Evolutionary conservation across 176 grass and related monocot species (phyloP).

Genomic region (Olyra latifolia): DNA sequence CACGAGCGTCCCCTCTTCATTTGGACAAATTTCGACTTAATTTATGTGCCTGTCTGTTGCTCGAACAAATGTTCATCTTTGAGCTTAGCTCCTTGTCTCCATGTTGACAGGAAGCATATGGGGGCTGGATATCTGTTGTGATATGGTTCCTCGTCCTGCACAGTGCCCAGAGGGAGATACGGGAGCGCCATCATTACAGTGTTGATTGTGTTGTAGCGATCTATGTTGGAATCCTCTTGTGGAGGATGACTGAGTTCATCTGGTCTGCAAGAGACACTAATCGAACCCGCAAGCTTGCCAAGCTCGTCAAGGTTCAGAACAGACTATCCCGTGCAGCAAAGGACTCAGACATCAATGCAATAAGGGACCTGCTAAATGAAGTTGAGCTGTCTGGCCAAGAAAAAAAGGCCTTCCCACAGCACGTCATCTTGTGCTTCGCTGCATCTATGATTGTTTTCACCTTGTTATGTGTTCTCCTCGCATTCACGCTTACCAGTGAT

Average conservation of each 20-base stretch:
- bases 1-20: background rate
- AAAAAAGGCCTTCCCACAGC: constrained; percentile 50
- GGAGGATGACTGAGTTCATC: constrained; percentile 78
- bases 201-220: constrained; percentile 89
- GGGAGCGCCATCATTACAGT: constrained; percentile 76
- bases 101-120: constrained; percentile 76
- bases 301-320: constrained; percentile 62
- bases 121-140: constrained; percentile 72
- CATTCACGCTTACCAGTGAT: constrained; percentile 72
- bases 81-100: background rate
- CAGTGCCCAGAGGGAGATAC: constrained; percentile 81
- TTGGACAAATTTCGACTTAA: background rate
- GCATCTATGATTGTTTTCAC: constrained; percentile 55
- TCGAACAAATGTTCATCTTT: background rate
- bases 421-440: constrained; percentile 58
- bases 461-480: constrained; percentile 57
- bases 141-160: constrained; percentile 88
- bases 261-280: constrained; percentile 56
- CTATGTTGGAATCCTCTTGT: constrained; percentile 77
- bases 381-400: constrained; percentile 67
- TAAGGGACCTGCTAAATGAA: constrained; percentile 69
- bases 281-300: constrained; percentile 55
- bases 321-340: constrained; percentile 62
- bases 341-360: constrained; percentile 70
- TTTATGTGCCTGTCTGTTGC: background rate